Evolutionary conservation across 768 basidiomycete species (phyloP).

Genomic region (Coprinopsis sp.): DNA sequence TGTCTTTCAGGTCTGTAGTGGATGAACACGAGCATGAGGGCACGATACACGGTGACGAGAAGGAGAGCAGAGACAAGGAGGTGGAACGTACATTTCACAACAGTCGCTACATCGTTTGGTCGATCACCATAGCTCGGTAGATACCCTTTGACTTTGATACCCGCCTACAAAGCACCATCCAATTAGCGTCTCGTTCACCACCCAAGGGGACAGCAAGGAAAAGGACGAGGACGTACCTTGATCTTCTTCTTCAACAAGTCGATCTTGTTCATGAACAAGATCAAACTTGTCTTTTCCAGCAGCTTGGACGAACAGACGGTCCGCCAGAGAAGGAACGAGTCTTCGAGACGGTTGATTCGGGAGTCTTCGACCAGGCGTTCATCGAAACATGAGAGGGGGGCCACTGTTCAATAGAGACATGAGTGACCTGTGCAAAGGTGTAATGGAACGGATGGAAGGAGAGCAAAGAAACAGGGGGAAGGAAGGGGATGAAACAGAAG

Average conservation of each 20-base stretch:
- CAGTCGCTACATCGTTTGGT: constrained; percentile 60
- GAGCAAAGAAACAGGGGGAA: constrained; percentile 31
- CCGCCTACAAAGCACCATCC: constrained; percentile 45
- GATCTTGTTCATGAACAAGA: constrained; percentile 64
- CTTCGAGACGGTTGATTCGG: constrained; percentile 67
- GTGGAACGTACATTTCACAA: constrained; percentile 51
- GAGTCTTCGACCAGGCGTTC: constrained; percentile 68
- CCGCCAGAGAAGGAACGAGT: constrained; percentile 69
- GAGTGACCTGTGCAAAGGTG: not conserved
- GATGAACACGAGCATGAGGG: constrained; percentile 30
- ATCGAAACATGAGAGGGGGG: constrained; percentile 73
- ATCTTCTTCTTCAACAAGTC: constrained; percentile 67
- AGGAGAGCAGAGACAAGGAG: not conserved
- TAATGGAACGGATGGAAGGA: not conserved
- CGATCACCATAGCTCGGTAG: constrained; percentile 66
- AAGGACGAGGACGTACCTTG: too few species aligned
- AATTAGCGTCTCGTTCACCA: constrained; percentile 50
- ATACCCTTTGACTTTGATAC: constrained; percentile 50
- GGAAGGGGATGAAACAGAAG: constrained; percentile 38
- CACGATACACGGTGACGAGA: not conserved
- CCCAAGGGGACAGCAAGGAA: too few species aligned
- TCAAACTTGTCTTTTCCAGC: constrained; percentile 52
- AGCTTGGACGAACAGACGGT: constrained; percentile 63
- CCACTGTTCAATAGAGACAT: constrained; percentile 40
- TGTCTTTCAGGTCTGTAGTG: constrained; percentile 43